These are phyloP conservation scores for Bromus sterilis DNA, from an alignment of 176 grass and related monocot genomes.

Conservation along the genomic window DNA sequence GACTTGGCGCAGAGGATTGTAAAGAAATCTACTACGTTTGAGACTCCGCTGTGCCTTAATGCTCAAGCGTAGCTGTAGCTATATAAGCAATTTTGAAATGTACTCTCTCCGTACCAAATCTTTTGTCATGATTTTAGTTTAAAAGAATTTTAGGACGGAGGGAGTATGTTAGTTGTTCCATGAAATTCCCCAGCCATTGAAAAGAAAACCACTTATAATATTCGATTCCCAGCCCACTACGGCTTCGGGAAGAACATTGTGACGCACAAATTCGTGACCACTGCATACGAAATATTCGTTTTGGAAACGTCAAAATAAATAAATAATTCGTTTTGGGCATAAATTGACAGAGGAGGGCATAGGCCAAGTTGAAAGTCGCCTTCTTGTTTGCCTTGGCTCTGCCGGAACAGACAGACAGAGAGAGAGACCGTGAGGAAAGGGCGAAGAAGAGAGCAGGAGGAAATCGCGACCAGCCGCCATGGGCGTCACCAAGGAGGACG, in stretches of 20 bases:
- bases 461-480: slow-evolving; percentile 10
- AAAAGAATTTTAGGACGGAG: no score
- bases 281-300: background rate
- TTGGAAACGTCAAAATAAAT: no score
- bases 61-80: background rate
- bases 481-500: slow-evolving; percentile 83
- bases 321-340: background rate
- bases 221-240: slow-evolving; percentile 19
- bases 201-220: background rate
- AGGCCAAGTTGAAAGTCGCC: background rate
- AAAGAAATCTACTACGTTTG: no score
- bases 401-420: background rate
- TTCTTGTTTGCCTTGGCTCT: background rate
- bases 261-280: background rate
- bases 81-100: background rate
- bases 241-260: background rate
- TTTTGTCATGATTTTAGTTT: no score
- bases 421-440: background rate
- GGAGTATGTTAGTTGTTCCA: no score
- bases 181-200: background rate
- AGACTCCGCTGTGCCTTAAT: background rate
- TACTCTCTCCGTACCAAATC: no score
- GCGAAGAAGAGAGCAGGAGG: background rate
- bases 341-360: no score
- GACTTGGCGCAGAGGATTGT: background rate